A percentile compares a stretch with the other conserved stretches of the same genome.
These are phyloP conservation scores for Bretschneidera sinensis DNA, from an alignment of 345 rosid genomes.

Conservation along the genomic window DNA sequence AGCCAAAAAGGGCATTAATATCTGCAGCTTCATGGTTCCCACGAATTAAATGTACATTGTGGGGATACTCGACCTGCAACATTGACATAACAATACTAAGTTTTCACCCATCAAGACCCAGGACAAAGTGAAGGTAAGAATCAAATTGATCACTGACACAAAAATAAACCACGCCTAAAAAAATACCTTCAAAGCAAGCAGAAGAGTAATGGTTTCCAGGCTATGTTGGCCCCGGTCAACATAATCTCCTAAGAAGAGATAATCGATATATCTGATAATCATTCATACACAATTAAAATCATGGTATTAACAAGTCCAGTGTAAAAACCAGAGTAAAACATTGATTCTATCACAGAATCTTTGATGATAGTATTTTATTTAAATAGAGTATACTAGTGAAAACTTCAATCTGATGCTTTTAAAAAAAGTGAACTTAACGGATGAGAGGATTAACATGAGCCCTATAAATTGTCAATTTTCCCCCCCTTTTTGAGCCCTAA, in stretches of 20 bases:
- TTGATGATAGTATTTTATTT: too few relatives aligned
- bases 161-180: not conserved
- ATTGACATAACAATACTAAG: constrained; percentile 19
- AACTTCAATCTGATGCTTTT: too few relatives aligned
- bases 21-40: constrained; percentile 99
- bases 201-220: constrained; percentile 86
- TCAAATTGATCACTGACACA: not conserved
- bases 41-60: constrained; percentile 87
- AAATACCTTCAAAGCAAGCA: constrained; percentile 92
- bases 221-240: constrained; percentile 99
- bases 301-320: too few relatives aligned
- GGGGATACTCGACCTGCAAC: constrained; percentile 83
- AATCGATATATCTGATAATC: constrained; percentile 83
- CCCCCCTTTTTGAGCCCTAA: too few relatives aligned
- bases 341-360: too few relatives aligned
- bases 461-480: too few relatives aligned
- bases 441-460: too few relatives aligned
- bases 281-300: constrained; percentile 15
- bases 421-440: too few relatives aligned
- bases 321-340: too few relatives aligned
- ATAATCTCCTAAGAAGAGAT: constrained; percentile 98
- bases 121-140: not conserved
- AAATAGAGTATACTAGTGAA: too few relatives aligned
- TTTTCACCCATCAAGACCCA: constrained; percentile 13
- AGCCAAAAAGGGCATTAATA: constrained; percentile 98